These are phyloP conservation scores for Peniophora sp. DNA, from an alignment of 1,284 basidiomycete species.

Conservation along the genomic window DNA sequence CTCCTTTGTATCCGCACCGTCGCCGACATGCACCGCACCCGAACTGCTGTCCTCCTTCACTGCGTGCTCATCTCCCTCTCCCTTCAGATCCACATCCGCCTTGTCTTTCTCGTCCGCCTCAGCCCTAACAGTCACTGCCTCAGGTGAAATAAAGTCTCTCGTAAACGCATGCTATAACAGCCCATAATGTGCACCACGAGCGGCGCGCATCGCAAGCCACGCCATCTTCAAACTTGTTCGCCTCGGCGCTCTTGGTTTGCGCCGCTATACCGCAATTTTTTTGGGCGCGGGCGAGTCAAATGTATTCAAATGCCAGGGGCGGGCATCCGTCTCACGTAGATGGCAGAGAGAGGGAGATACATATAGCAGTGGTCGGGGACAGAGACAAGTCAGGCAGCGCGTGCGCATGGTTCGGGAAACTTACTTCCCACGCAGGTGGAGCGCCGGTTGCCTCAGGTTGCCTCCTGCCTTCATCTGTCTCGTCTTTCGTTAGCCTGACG, in stretches of 20 bases:
- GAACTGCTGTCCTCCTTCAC: constrained; percentile 2
- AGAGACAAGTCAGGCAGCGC: too few species aligned
- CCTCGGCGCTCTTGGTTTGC: constrained; percentile 27
- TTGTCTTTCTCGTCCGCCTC: constrained; percentile 1
- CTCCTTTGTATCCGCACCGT: constrained; percentile 17
- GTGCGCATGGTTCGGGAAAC: too few species aligned
- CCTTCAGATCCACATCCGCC: constrained; percentile 3
- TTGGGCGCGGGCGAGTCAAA: constrained; percentile 1
- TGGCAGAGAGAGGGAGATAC: constrained; percentile 23
- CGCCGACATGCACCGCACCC: constrained; percentile 3
- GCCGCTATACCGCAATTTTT: constrained; percentile 1
- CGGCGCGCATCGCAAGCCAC: constrained; percentile 70
- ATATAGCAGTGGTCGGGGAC: too few species aligned
- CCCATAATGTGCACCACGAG: constrained; percentile 61
- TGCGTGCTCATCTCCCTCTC: not conserved
- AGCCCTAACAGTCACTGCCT: constrained; percentile 62
- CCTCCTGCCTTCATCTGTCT: too few species aligned
- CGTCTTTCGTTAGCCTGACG: too few species aligned
- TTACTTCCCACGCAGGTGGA: too few species aligned
- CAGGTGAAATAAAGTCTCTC: constrained; percentile 58
- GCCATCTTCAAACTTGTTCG: constrained; percentile 58
- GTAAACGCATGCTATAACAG: constrained; percentile 72
- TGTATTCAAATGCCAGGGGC: constrained; percentile 9
- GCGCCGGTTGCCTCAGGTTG: too few species aligned
- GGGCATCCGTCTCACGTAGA: constrained; percentile 29